phyloP scores from a whole-genome alignment of 2,329 filamentous ascomycete genomes.

The Aureobasidium sp. region DNA sequence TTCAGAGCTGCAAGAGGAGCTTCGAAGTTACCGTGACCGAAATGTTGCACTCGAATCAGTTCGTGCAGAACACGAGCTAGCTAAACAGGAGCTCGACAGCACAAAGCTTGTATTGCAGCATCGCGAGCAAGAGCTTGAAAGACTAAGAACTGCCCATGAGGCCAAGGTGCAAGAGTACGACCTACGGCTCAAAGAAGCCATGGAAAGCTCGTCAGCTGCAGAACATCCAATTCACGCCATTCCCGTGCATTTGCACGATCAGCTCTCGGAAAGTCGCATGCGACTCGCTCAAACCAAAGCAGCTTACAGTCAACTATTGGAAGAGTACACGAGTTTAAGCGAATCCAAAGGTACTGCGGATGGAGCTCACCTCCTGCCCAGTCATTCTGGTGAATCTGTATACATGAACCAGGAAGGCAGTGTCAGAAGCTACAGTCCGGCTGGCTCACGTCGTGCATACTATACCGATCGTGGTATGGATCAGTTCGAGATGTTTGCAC shows the following conservation, averaged over 20 bases:
- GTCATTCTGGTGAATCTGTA: background rate
- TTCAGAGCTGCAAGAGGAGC: slow-evolving; percentile 49
- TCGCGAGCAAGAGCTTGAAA: slow-evolving; percentile 42
- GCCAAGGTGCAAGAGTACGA: slow-evolving; percentile 41
- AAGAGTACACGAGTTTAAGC: slow-evolving; percentile 41
- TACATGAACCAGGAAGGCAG: slow-evolving; percentile 4
- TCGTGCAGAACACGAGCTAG: slow-evolving; percentile 51
- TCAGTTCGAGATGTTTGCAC: slow-evolving; percentile 6
- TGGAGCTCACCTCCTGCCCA: background rate
- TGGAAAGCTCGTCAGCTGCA: background rate
- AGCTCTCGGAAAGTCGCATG: slow-evolving; percentile 33
- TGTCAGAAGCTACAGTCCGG: background rate
- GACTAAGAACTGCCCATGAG: slow-evolving; percentile 39
- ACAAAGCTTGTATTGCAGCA: slow-evolving; percentile 45
- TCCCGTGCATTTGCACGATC: background rate
- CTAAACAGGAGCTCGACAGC: slow-evolving; percentile 49
- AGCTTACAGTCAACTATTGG: slow-evolving; percentile 41
- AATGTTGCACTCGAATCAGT: slow-evolving; percentile 48
- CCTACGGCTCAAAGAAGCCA: slow-evolving; percentile 15
- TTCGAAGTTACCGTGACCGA: slow-evolving; percentile 55
- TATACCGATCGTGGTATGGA: slow-evolving; percentile 7
- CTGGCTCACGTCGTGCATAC: background rate
- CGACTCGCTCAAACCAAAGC: slow-evolving; percentile 44
- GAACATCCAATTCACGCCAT: background rate
- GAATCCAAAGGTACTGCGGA: slow-evolving; percentile 13